These are phyloP conservation scores for Clitocybe nebularis DNA, from an alignment of 1,284 basidiomycete species.

Conservation along the genomic window DNA sequence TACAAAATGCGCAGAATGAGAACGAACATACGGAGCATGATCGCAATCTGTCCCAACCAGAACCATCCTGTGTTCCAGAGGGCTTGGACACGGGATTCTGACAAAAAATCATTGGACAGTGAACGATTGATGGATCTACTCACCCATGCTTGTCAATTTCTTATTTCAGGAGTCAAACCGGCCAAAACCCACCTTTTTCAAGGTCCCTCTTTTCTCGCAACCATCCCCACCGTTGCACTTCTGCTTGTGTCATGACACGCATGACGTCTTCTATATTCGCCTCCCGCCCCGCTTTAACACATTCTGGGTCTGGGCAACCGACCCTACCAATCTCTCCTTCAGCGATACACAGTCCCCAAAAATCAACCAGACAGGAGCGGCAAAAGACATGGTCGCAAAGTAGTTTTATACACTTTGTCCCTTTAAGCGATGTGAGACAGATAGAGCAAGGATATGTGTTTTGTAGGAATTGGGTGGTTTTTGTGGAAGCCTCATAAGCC, in stretches of 20 bases:
- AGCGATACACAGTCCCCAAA: constrained; percentile 69
- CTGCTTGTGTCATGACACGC: constrained; percentile 56
- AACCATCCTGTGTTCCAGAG: constrained; percentile 41
- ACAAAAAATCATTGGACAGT: constrained; percentile 72
- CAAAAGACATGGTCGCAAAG: constrained; percentile 74
- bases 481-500: constrained; percentile 43
- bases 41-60: constrained; percentile 65
- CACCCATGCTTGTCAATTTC: background rate
- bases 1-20: constrained; percentile 73
- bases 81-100: constrained; percentile 65
- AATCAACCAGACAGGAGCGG: constrained; percentile 63
- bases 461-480: constrained; percentile 50
- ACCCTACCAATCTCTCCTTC: constrained; percentile 72
- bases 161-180: background rate
- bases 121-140: constrained; percentile 68
- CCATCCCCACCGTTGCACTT: constrained; percentile 69
- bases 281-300: constrained; percentile 67
- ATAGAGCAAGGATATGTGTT: constrained; percentile 65
- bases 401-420: constrained; percentile 62
- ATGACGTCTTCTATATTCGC: constrained; percentile 70
- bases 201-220: constrained; percentile 62
- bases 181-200: constrained; percentile 56
- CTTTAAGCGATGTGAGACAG: constrained; percentile 68
- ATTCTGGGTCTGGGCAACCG: constrained; percentile 66
- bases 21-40: constrained; percentile 64